Conservation (phyloP, 371 early-diverging fungal genomes). For the Mucor irregularis region DNA sequence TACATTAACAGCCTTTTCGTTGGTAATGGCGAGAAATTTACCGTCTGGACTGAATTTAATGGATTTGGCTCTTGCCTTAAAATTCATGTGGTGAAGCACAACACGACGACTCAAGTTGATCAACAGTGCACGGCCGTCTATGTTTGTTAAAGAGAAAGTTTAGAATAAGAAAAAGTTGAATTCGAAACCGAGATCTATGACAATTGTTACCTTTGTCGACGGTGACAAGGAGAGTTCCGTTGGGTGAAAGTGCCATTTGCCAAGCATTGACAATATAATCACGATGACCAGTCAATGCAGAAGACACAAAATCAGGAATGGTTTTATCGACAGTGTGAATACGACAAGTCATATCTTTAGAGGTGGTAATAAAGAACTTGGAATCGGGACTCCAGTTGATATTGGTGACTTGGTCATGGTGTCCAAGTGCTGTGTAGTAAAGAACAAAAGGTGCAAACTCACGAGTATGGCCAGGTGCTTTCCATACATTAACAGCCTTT, state of each 20-base stretch:
- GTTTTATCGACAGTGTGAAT: no score
- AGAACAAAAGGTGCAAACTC: constrained; percentile 93
- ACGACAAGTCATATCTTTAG: no score
- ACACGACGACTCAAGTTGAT: constrained; percentile 83
- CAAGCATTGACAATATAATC: constrained; percentile 86
- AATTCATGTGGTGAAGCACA: constrained; percentile 87
- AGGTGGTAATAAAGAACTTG: constrained; percentile 44
- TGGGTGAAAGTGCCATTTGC: constrained; percentile 90
- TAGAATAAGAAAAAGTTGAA: no score
- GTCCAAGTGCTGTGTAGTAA: constrained; percentile 77
- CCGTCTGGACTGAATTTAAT: constrained; percentile 84
- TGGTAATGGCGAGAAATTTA: constrained; percentile 82
- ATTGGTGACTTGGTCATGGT: constrained; percentile 86
- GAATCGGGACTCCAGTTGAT: constrained; percentile 90
- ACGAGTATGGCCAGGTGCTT: constrained; percentile 85
- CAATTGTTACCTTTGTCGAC: constrained; percentile 92
- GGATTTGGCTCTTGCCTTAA: constrained; percentile 78
- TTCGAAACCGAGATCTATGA: no score
- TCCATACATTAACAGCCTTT: constrained; percentile 89
- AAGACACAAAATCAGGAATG: constrained; percentile 60
- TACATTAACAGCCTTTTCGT: constrained; percentile 84
- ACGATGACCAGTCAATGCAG: constrained; percentile 84
- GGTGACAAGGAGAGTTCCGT: constrained; percentile 81
- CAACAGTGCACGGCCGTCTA: constrained; percentile 88
- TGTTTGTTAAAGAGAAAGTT: neutral